Conservation (phyloP, 805 yeast species). For the Teunomyces cretensis region DNA sequence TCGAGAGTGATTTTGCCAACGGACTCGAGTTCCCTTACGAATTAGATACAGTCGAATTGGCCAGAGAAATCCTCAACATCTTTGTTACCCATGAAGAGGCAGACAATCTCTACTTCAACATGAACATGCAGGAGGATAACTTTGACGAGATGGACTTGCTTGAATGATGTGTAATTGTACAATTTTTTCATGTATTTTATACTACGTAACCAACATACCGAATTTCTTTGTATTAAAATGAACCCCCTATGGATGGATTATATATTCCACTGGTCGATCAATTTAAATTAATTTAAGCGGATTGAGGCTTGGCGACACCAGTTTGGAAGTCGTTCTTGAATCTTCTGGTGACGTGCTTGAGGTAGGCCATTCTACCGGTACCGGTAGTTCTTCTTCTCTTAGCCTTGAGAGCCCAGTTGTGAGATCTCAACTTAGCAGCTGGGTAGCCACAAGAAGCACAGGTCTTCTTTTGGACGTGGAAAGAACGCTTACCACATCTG, state of each 20-base stretch:
- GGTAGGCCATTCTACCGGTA: slow-evolving; percentile 98
- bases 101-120: slow-evolving; percentile 67
- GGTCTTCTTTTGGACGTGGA: slow-evolving; percentile 99
- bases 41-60: slow-evolving; percentile 61
- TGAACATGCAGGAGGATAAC: slow-evolving; percentile 44
- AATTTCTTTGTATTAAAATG: slow-evolving; percentile 2
- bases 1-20: slow-evolving; percentile 49
- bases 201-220: slow-evolving; percentile 5
- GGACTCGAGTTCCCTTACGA: slow-evolving; percentile 65
- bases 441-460: slow-evolving; percentile 99
- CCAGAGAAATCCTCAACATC: slow-evolving; percentile 67
- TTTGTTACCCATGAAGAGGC: slow-evolving; percentile 77
- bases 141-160: slow-evolving; percentile 26
- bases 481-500: slow-evolving; percentile 98
- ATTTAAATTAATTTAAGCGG: slow-evolving; percentile 47
- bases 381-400: slow-evolving; percentile 99
- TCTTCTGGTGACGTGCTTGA: slow-evolving; percentile 95
- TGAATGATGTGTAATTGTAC: slow-evolving; percentile 5
- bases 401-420: slow-evolving; percentile 99
- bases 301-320: slow-evolving; percentile 68
- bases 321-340: slow-evolving; percentile 99
- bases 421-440: slow-evolving; percentile 97
- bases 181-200: slow-evolving; percentile 1
- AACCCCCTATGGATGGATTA: slow-evolving; percentile 5
- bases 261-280: slow-evolving; percentile 6